Evolutionary conservation across 2,329 filamentous ascomycete genomes (phyloP), one percentile per base, ranked within the genome.

Genomic region (Knufia petricola): DNA sequence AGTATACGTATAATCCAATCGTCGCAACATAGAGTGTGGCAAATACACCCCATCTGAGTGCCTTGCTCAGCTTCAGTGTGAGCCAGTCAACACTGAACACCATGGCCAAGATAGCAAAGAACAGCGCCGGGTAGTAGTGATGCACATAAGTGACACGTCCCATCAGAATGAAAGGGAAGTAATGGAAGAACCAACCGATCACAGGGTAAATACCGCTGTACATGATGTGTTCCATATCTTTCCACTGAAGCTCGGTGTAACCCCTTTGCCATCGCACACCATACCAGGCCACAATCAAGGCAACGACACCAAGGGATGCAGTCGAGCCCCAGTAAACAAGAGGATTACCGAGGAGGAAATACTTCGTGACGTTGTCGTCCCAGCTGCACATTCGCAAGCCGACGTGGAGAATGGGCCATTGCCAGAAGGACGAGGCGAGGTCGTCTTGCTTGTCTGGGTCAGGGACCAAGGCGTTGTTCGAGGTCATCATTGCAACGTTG

Each of bases 401-500:
- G 50, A 96, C 92, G 61, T 96, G 76, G 34, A 98, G 80, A 55
- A 98, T 80, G 17, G 92, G 92, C 92, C 92, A 98, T 70, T 98
- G 89, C 92, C 92, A 98, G 75, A 89, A 95, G 57, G 88, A 76
- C 12, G 92, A 98, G 26, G 92, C 92, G 41, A 98, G 79, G 62
- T 98, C 92, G 62, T 98, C 92, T 67, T 98, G 92, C 78, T 98
- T 98, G 67, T 98, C 92, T 3, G 92, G 90, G 62, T 98, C 92
- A 3, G 92, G 92, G 17, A 98, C 87, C 39, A 98, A 80, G 20
- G 92, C 92, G 63, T 98, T 98, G 77, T 98, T 98, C 32, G 92
- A 96, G 2, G 92, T 98, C 90, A 96, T 95, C 92, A 98, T 98
- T 54, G 92, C 92, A 53, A 98, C 92, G 65, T 98, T 98, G 53